Evolutionary conservation across 371 early-diverging fungal species (phyloP), one percentile per base, ranked within the genome.

Genomic region (Mortierella sp.): DNA sequence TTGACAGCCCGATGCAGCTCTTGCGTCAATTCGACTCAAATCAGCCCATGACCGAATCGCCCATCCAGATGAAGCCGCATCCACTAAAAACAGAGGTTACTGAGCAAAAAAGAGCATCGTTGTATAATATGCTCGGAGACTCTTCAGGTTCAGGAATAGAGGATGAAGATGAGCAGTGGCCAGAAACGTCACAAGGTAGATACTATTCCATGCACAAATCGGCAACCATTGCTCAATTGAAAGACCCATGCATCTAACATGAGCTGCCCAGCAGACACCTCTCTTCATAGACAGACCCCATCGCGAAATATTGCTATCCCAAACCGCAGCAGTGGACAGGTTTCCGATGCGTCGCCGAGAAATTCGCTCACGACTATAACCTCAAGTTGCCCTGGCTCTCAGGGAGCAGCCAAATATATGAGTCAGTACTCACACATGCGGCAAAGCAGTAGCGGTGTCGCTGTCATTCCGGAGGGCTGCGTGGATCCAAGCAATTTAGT

Each of bases 261-360:
- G 7, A 34, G n/a, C n/a, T n/a, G n/a, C n/a, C n/a, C n/a, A n/a
- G 18, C 18, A 18, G 41, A 4, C 19, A 18, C 47, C 48, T 34
- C 48, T 42, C 30, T 43, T 3, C 42, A 28, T 23, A 56, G 66
- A 24, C 68, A 57, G 62, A 54, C 69, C 2, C 68, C 74, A 13
- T 69, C 76, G 0, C 69, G 64, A 28, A 74, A 58, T 31, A 74
- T 74, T 49, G 69, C 76, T 13, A 74, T 74, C 13, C 76, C 69
- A 34, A 34, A 4, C 34, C 10, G n/a, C 24, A 52, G 16, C 54
- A 57, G 18, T 50, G 53, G 18, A 47, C 69, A 19, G 64, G 74
- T 6, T 51, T 23, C 9, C 65, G 74, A 27, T 26, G 47, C 56
- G 16, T 74, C 74, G 0, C 74, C 74, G 2, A 74, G 43, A 2